These are phyloP conservation scores for Cephaloascus fragrans DNA, from an alignment of 805 yeast species.

Conservation along the genomic window DNA sequence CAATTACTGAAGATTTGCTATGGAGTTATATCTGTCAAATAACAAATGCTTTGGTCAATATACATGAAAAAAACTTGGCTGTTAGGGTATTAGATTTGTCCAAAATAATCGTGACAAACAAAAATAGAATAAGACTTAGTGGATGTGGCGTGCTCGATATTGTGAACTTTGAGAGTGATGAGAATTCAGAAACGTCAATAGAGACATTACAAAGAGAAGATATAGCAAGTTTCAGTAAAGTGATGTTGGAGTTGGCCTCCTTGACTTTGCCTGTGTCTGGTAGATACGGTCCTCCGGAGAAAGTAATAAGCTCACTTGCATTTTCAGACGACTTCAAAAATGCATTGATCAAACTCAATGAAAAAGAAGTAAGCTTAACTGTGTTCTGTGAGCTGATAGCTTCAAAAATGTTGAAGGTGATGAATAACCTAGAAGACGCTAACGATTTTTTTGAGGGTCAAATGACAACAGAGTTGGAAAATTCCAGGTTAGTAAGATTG, in stretches of 20 bases:
- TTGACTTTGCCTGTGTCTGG: constrained; percentile 19
- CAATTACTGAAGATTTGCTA: constrained; percentile 52
- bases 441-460: constrained; percentile 53
- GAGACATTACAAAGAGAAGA: constrained; percentile 42
- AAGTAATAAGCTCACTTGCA: constrained; percentile 6
- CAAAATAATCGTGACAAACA: constrained; percentile 65
- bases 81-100: constrained; percentile 55
- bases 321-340: constrained; percentile 36
- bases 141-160: constrained; percentile 69
- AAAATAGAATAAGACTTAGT: constrained; percentile 61
- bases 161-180: constrained; percentile 29
- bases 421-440: constrained; percentile 41
- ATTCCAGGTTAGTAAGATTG: constrained; percentile 76
- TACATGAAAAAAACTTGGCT: constrained; percentile 57
- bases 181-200: constrained; percentile 10
- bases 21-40: constrained; percentile 78
- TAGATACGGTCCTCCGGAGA: constrained; percentile 8
- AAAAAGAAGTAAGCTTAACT: constrained; percentile 9
- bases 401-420: constrained; percentile 31
- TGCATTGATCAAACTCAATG: constrained; percentile 27
- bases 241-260: constrained; percentile 47
- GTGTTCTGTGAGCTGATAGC: constrained; percentile 30
- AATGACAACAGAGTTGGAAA: constrained; percentile 70
- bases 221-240: constrained; percentile 44
- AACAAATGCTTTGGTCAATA: constrained; percentile 52